Evolutionary conservation across 768 basidiomycete species (phyloP), one percentile per base, ranked within the genome.

Genomic region (Multifurca ochricompacta): DNA sequence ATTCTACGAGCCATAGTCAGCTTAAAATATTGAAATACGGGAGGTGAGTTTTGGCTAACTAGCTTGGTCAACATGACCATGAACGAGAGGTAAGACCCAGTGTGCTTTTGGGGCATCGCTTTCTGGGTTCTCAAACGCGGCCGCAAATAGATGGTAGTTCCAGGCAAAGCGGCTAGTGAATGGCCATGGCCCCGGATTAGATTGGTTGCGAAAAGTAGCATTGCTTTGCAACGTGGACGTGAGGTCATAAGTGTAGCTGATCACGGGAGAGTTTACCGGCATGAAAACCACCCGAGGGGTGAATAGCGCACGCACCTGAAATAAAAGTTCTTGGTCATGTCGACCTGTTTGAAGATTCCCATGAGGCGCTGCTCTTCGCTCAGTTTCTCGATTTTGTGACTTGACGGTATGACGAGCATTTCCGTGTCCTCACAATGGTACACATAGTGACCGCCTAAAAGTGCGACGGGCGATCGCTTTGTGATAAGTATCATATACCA

Each of bases 271-370:
- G 19, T 32, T 19, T 32, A 30, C 8, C 16, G 27, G 59, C 28
- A 9, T 9, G 21, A 11, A 7, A 44, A 19, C 59, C 35, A 51
- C 56, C 40, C 27, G 30, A 14, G 14, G 27, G 27, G 30, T 27
- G 19, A 21, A 6, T 18, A 4, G 25, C 10, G 32, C 31, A 47
- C 60, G 37, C 23, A 91, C 91, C 90, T 93, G 70, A 97, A 97
- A 71, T 97, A 99, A 67, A 98, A 98, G 72, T 98, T 97, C 72
- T 97, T 97, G n/a, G 87, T 85, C 78, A 98, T 82, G 65, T 99
- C 95, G 1, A 97, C 93, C 68, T 94, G 91, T 66, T 92, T 93
- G 74, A 98, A 99, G 8, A 89, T 80, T 56, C 82, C 85, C 73
- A 94, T 81, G 31, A 93, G 75, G 8, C 91, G 82, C 63, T 88